Evolutionary conservation across 208 protist genomes (phyloP).

Genomic region (Trypanosoma conorhini): DNA sequence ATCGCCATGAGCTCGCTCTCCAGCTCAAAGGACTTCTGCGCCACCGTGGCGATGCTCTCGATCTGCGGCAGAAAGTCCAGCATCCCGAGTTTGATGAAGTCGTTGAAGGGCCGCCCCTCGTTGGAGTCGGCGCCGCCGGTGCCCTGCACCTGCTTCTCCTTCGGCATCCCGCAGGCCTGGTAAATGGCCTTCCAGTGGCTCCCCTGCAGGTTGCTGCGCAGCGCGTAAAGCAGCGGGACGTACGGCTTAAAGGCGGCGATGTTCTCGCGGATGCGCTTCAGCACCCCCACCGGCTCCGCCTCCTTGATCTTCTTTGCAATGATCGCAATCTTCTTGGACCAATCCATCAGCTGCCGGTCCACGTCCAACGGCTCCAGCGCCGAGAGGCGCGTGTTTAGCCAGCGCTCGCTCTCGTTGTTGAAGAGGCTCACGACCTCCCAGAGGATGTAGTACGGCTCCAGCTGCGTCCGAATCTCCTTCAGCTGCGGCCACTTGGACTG

Average conservation of each 20-base stretch:
- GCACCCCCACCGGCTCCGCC: conserved; percentile 75
- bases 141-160: conserved; percentile 84
- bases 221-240: conserved; percentile 92
- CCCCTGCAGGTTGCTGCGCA: conserved; percentile 93
- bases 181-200: conserved; percentile 94
- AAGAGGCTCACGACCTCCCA: conserved; percentile 91
- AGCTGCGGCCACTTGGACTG: conserved; percentile 89
- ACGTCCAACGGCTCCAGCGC: conserved; percentile 78
- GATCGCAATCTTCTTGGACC: conserved; percentile 78
- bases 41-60: conserved; percentile 83
- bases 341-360: conserved; percentile 84
- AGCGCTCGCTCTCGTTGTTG: conserved; percentile 83
- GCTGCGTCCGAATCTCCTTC: conserved; percentile 81
- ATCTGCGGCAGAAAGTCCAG: conserved; percentile 81
- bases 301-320: conserved; percentile 89
- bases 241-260: conserved; percentile 93
- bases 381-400: conserved; percentile 90
- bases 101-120: conserved; percentile 72
- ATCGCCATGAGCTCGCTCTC: conserved; percentile 93
- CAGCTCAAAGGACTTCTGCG: conserved; percentile 91
- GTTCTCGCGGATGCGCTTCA: conserved; percentile 76
- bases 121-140: conserved; percentile 83
- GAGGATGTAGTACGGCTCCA: conserved; percentile 90
- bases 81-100: conserved; percentile 90
- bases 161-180: conserved; percentile 78